Evolutionary conservation across 2,329 filamentous ascomycete genomes (phyloP), one percentile per base, ranked within the genome.

Genomic region (Neurospora sp.): DNA sequence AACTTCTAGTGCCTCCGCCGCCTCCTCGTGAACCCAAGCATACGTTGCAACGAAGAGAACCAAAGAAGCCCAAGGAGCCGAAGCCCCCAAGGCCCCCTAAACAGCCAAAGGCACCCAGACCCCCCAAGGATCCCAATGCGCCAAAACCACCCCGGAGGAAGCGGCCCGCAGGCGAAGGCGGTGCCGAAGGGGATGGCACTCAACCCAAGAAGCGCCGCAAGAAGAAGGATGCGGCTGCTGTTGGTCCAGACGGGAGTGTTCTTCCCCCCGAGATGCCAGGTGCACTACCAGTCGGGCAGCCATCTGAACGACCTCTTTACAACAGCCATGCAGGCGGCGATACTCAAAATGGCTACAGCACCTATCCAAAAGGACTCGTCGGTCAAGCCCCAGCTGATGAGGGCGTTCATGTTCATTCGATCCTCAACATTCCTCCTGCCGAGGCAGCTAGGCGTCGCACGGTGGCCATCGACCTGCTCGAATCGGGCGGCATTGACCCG

Each of bases 391-490:
- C 76, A 8, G 69, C 73, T 9, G 70, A 73, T 11, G 66, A 69
- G 43, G 70, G 67, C 1, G 69, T 67, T n/a, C 75, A 76, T 28
- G 58, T 69, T 10, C 72, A 78, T 7, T 78, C 82, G 23, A 80
- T 80, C 15, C 73, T 82, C 15, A 80, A 80, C 68, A 77, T 83
- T 0, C 80, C 81, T 4, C 80, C 82, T 1, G 82, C 80, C 13
- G 86, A 88, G 75, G 82, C 83, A 15, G 80, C 81, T n/a, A 82
- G 85, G 33, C 81, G 86, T 46, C 80, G 80, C 66, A 82, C 85
- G 10, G 79, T 80, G 8, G 86, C 87, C 7, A 80, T 81, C n/a
- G 78, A 79, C 33, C 79, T 87, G 38, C 80, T 89, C 5, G 77
- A 66, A 2, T 80, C 81, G 1, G 81, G 78, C n/a, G 81, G 80